A percentile compares a stretch with the other conserved stretches of the same genome.
Conservation (phyloP, 148 eudicot genomes). For the Silene latifolia region DNA sequence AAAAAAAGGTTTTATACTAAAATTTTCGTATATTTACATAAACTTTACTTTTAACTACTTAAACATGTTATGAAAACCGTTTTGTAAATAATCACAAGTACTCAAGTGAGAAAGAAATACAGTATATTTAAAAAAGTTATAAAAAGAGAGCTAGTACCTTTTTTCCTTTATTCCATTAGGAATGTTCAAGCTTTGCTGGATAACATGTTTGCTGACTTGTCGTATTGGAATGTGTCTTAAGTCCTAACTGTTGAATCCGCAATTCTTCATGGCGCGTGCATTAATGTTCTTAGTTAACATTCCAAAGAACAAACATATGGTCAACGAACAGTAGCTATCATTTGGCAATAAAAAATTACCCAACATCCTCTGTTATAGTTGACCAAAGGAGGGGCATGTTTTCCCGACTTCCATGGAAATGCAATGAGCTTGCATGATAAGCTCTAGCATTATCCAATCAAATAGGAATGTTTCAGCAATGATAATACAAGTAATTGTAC, state of each 20-base stretch:
- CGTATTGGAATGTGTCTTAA: not conserved
- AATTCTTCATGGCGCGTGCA: not conserved
- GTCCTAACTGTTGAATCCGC: not conserved
- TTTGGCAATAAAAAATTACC: not conserved
- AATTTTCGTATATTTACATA: too few species aligned
- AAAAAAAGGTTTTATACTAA: too few species aligned
- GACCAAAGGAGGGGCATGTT: not conserved
- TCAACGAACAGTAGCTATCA: not conserved
- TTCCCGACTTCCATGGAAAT: not conserved
- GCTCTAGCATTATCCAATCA: too few species aligned
- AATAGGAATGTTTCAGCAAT: too few species aligned
- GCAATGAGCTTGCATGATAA: conserved; percentile 1
- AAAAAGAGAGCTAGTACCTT: not conserved
- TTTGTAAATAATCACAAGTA: too few species aligned
- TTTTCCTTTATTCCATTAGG: not conserved
- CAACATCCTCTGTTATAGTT: conserved; percentile 2
- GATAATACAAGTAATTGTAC: too few species aligned
- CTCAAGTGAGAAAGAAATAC: too few species aligned
- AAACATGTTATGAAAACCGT: too few species aligned
- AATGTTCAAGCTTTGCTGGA: not conserved
- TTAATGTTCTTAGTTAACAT: not conserved
- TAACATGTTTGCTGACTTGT: not conserved
- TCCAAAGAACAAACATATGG: not conserved
- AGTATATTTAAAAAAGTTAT: too few species aligned
- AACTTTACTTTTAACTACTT: too few species aligned